These are phyloP conservation scores for Somion occarium DNA, from an alignment of 1,284 basidiomycete species.

Conservation along the genomic window DNA sequence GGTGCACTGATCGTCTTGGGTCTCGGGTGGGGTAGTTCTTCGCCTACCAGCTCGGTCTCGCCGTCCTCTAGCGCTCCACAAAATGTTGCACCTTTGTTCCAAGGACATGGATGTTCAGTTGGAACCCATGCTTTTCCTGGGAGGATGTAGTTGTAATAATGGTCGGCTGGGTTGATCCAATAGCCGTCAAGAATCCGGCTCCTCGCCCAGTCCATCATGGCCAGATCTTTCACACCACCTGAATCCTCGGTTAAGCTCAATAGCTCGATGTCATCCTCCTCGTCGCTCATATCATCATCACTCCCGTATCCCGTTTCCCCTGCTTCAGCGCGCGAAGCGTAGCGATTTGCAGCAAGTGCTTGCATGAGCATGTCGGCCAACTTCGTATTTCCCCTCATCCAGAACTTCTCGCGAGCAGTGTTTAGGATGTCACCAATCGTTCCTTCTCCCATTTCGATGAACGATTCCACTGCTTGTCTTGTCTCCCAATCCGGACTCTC, in stretches of 20 bases:
- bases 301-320: conserved; percentile 33
- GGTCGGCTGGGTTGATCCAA: conserved; percentile 69
- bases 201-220: conserved; percentile 69
- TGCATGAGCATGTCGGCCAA: conserved; percentile 61
- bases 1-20: conserved; percentile 37
- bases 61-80: conserved; percentile 25
- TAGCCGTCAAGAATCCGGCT: conserved; percentile 65
- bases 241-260: conserved; percentile 57
- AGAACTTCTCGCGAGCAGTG: conserved; percentile 61
- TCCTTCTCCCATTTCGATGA: conserved; percentile 71
- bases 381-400: conserved; percentile 61
- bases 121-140: conserved; percentile 34
- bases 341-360: conserved; percentile 55
- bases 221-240: conserved; percentile 55
- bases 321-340: conserved; percentile 32
- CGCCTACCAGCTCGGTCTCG: conserved; percentile 18
- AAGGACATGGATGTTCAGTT: conserved; percentile 64
- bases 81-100: conserved; percentile 37
- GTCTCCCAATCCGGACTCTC: conserved; percentile 60
- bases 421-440: conserved; percentile 54
- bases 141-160: conserved; percentile 46
- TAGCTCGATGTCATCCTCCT: conserved; percentile 57
- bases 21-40: conserved; percentile 43
- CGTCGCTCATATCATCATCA: conserved; percentile 40
- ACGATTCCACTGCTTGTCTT: conserved; percentile 53